phyloP scores from a whole-genome alignment of 305 asterid species.

The Solanum hybrid region DNA sequence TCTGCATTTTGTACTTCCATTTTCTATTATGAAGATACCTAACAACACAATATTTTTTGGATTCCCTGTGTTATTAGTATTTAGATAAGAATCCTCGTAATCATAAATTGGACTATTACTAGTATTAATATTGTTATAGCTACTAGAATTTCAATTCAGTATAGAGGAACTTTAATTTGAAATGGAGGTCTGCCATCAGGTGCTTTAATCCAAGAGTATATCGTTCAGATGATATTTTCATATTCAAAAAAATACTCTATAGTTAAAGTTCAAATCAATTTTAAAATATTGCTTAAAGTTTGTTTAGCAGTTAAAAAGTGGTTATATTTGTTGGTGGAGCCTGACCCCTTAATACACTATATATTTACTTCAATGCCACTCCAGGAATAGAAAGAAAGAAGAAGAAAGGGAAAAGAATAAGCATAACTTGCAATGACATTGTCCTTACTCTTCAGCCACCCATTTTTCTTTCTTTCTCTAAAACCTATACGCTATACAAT shows the following conservation, averaged over 20 bases:
- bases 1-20: not conserved
- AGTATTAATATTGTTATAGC: not conserved
- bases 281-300: not conserved
- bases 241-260: not conserved
- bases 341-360: not conserved
- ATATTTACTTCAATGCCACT: not conserved
- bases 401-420: slow-evolving; percentile 1
- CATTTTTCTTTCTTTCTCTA: not conserved
- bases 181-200: not conserved
- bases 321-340: not conserved
- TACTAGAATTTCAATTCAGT: not conserved
- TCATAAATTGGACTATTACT: not conserved
- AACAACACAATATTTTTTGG: not conserved
- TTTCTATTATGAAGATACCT: not conserved
- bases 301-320: not conserved
- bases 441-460: slow-evolving; percentile 5
- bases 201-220: not conserved
- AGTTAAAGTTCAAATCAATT: not conserved
- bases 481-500: not conserved
- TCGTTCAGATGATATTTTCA: too few relatives aligned
- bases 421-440: slow-evolving; percentile 7
- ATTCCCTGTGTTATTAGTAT: not conserved
- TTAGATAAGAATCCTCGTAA: not conserved
- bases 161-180: not conserved
- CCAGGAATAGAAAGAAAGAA: not conserved